Evolutionary conservation across 148 eudicot species (phyloP).

Genomic region (Nepenthes gracilis): DNA sequence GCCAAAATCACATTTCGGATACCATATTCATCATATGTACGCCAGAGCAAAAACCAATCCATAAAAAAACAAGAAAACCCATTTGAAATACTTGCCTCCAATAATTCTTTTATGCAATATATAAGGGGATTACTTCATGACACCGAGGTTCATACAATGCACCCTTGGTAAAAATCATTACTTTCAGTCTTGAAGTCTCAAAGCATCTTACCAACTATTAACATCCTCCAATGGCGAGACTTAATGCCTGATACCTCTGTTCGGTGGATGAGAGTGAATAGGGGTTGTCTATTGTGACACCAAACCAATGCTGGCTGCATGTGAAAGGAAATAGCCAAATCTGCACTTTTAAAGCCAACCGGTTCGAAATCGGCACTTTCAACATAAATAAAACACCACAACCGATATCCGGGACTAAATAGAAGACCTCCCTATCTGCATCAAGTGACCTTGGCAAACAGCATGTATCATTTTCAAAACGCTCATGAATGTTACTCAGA

Average conservation of each 20-base stretch:
- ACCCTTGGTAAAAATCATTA: conserved; percentile 42
- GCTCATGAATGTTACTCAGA: conserved; percentile 25
- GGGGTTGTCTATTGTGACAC: conserved; percentile 84
- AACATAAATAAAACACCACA: conserved; percentile 68
- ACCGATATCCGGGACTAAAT: conserved; percentile 48
- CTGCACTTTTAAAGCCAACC: conserved; percentile 99
- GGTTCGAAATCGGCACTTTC: conserved; percentile 66
- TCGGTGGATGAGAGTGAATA: conserved; percentile 64
- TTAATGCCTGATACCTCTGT: conserved; percentile 92
- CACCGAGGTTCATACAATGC: conserved; percentile 26
- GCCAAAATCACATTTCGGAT: too few species aligned
- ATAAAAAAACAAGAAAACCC: background rate
- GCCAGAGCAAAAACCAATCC: background rate
- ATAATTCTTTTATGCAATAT: conserved; percentile 6
- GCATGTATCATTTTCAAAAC: conserved; percentile 28
- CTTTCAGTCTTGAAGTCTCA: conserved; percentile 59
- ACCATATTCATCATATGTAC: background rate
- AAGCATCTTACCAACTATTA: conserved; percentile 98
- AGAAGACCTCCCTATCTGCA: conserved; percentile 47
- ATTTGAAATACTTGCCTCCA: background rate
- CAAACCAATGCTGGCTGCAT: conserved; percentile 84
- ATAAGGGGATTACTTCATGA: conserved; percentile 20
- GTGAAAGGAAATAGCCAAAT: conserved; percentile 76
- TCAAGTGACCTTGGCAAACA: conserved; percentile 40
- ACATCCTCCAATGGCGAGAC: conserved; percentile 82